Evolutionary conservation across 768 basidiomycete species (phyloP), one percentile per base, ranked within the genome.

Genomic region (Kwoniella sp.): DNA sequence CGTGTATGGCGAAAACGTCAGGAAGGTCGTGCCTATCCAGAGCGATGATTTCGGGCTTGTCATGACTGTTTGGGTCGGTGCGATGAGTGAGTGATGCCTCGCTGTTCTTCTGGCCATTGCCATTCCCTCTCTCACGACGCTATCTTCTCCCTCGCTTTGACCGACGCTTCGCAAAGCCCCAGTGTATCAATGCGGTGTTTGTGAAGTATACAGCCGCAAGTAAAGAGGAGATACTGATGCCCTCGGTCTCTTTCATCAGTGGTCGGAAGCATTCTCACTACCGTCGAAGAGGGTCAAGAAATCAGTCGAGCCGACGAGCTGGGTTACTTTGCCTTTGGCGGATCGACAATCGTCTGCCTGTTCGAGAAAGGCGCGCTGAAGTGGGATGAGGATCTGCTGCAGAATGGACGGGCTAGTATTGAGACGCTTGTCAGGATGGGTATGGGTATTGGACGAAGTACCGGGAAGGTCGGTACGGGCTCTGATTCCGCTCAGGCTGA

Each of bases 311-410:
- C 93, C 1, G 86, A 98, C 67, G 95, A 97, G 75, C 86, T 95
- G 74, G 91, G 93, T 1, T 95, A 91, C 77, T 97, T 97, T 74
- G 93, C 93, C 0, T 98, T 97, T 73, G 95, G 92, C 61, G 93
- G 93, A 0, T 94, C 92, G 29, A 94, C 93, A 12, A 91, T 96
- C 68, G 93, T 98, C 45, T 81, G 91, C 50, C 79, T 97, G 20
- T 93, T 97, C 71, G 92, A 93, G 81, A 91, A 88, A 75, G 90
- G 89, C 7, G 85, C 82, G 2, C 86, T 97, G 15, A 84, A 89
- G 74, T 99, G 93, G 90, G 95, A 98, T 72, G 90, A 93, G 69
- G 94, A 97, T 79, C 79, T 96, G 20, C 70, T 93, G 31, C 84
- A 89, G 61, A 96, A 96, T 78, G 88, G 90, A n/a, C 82, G 84